Percentiles rank a stretch among this genome's conserved stretches.
Conservation (phyloP, 2,329 filamentous ascomycete genomes). For the Aspergillus sp. region DNA sequence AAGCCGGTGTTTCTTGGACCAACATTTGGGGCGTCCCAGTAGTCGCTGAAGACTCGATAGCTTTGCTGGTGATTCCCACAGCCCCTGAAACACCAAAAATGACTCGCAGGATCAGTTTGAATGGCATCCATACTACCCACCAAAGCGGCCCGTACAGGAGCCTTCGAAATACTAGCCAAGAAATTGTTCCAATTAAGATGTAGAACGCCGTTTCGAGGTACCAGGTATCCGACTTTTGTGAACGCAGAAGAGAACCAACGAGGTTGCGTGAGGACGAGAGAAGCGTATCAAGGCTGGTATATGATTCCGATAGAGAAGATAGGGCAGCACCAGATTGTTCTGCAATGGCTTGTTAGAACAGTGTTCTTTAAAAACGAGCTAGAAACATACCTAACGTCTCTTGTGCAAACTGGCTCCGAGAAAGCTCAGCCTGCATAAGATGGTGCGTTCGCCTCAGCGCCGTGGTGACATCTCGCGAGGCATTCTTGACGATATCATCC, state of each 20-base stretch:
- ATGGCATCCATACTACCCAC: constrained; percentile 83
- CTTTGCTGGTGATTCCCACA: constrained; percentile 42
- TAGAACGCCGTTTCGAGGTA: constrained; percentile 91
- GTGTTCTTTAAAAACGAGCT: background rate
- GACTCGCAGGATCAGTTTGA: constrained; percentile 65
- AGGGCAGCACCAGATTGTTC: constrained; percentile 80
- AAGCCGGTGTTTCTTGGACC: constrained; percentile 17
- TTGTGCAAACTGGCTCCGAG: constrained; percentile 83
- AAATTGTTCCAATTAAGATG: constrained; percentile 72
- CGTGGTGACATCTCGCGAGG: constrained; percentile 79
- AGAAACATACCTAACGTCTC: constrained; percentile 64
- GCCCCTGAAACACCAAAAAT: constrained; percentile 57
- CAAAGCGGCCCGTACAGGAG: constrained; percentile 85
- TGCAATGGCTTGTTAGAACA: constrained; percentile 7
- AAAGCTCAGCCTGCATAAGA: constrained; percentile 80
- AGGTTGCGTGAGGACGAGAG: constrained; percentile 72
- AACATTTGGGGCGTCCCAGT: constrained; percentile 19
- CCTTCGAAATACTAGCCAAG: constrained; percentile 83
- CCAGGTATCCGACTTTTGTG: constrained; percentile 97
- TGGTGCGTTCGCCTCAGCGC: constrained; percentile 83
- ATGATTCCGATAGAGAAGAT: constrained; percentile 76
- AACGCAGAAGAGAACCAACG: constrained; percentile 74
- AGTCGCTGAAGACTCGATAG: constrained; percentile 26
- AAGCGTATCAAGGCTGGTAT: constrained; percentile 75
- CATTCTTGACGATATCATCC: constrained; percentile 70